Evolutionary conservation across 768 basidiomycete species (phyloP).

Genomic region (Rhodotorula sphaerocarpa): DNA sequence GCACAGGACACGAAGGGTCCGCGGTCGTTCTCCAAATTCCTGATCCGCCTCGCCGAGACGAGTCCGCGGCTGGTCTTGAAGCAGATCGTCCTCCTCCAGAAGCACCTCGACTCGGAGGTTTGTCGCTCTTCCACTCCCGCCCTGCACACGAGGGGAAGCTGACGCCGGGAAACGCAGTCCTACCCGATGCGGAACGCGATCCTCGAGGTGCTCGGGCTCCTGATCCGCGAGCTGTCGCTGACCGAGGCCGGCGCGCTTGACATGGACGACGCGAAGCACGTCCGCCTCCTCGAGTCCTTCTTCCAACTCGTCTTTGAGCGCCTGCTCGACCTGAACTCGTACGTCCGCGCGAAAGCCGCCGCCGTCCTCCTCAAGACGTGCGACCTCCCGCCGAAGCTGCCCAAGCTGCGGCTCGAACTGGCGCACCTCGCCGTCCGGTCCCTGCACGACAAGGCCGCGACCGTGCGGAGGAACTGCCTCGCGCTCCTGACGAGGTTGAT

Average conservation of each 20-base stretch:
- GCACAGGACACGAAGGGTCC: conserved; percentile 81
- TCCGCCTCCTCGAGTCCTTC: conserved; percentile 61
- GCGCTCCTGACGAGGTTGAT: conserved; percentile 66
- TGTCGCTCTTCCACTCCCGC: conserved; percentile 33
- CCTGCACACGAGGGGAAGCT: not conserved
- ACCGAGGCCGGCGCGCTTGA: conserved; percentile 50
- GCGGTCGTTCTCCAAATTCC: conserved; percentile 71
- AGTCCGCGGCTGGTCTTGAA: conserved; percentile 73
- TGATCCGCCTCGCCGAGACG: conserved; percentile 69
- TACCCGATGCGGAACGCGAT: conserved; percentile 95
- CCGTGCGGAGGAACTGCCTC: conserved; percentile 76
- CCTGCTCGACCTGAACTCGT: conserved; percentile 68
- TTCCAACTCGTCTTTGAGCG: conserved; percentile 49
- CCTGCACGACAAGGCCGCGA: conserved; percentile 80
- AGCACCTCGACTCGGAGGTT: conserved; percentile 88
- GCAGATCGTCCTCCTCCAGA: conserved; percentile 73
- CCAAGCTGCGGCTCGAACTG: conserved; percentile 69
- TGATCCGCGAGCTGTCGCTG: conserved; percentile 70
- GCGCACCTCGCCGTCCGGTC: conserved; percentile 68
- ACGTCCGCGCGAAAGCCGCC: conserved; percentile 84
- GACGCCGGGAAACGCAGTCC: conserved; percentile 51
- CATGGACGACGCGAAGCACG: conserved; percentile 32
- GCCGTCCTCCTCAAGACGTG: conserved; percentile 66
- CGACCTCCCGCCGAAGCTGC: conserved; percentile 69
- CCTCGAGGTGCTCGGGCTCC: conserved; percentile 75